A percentile compares a stretch with the other conserved stretches of the same genome.
Conservation (phyloP, 2,329 filamentous ascomycete genomes). For the Monosporascus ibericus region DNA sequence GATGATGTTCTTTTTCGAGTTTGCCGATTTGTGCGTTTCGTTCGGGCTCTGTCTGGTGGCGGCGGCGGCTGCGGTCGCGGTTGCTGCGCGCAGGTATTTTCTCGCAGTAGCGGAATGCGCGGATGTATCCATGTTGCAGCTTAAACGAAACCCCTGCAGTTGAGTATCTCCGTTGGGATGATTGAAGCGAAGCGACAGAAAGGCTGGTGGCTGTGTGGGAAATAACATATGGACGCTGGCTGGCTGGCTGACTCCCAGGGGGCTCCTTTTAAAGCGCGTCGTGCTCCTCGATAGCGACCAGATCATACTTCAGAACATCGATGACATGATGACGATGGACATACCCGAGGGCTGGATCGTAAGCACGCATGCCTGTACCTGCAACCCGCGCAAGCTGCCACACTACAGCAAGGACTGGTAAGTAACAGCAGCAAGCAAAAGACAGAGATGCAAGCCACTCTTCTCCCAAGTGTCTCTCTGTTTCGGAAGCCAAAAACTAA, state of each 20-base stretch:
- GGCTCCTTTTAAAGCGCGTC: constrained; percentile 16
- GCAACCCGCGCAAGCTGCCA: constrained; percentile 24
- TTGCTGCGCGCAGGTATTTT: too few species aligned
- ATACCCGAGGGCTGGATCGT: constrained; percentile 25
- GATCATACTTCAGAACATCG: constrained; percentile 25
- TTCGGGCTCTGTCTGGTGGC: neutral
- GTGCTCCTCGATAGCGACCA: constrained; percentile 28
- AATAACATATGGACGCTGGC: neutral
- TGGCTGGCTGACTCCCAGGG: neutral
- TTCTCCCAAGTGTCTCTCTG: too few species aligned
- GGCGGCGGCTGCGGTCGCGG: too few species aligned
- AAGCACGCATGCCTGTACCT: constrained; percentile 27
- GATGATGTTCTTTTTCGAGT: neutral
- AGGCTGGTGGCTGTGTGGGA: neutral
- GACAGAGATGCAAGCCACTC: too few species aligned
- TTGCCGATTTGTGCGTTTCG: neutral
- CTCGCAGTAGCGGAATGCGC: neutral
- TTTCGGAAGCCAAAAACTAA: too few species aligned
- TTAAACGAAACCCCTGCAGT: neutral
- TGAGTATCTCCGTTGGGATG: neutral
- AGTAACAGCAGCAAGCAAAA: neutral
- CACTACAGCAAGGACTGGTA: constrained; percentile 27
- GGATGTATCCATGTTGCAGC: neutral
- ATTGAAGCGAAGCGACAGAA: too few species aligned
- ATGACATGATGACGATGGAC: constrained; percentile 25